These are phyloP conservation scores for Puccinia horiana DNA, from an alignment of 1,284 basidiomycete species.

Conservation along the genomic window DNA sequence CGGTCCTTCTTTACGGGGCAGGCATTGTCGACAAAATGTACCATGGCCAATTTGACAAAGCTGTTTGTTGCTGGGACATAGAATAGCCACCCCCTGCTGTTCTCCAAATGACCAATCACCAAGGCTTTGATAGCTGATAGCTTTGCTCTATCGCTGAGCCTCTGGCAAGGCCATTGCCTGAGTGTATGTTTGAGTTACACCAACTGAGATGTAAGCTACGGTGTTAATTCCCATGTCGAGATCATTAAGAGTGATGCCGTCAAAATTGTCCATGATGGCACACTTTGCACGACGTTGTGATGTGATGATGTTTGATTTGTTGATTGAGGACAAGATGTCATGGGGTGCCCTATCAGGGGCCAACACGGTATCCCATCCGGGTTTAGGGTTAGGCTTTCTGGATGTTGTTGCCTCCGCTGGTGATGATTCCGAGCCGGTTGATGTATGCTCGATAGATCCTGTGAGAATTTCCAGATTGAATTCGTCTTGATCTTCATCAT, in stretches of 20 bases:
- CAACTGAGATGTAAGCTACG: too few species aligned
- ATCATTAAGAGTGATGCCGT: too few species aligned
- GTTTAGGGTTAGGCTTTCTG: not conserved
- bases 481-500: too few species aligned
- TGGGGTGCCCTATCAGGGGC: conserved; percentile 6
- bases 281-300: not conserved
- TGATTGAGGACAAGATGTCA: not conserved
- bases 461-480: too few species aligned
- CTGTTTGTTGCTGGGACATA: not conserved
- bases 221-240: too few species aligned
- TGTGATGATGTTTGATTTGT: conserved; percentile 4
- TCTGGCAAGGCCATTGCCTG: conserved; percentile 6
- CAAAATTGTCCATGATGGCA: not conserved
- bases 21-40: not conserved
- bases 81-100: not conserved
- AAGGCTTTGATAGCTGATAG: too few species aligned
- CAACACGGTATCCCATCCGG: conserved; percentile 15
- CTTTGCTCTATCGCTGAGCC: too few species aligned
- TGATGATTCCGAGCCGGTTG: too few species aligned
- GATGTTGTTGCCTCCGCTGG: too few species aligned
- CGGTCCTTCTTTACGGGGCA: too few species aligned
- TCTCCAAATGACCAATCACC: not conserved
- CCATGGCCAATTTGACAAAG: not conserved
- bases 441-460: too few species aligned
- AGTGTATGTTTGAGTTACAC: conserved; percentile 1